Evolutionary conservation across 139 green algal species (phyloP).

Genomic region (Raphidocelis subcapitata): DNA sequence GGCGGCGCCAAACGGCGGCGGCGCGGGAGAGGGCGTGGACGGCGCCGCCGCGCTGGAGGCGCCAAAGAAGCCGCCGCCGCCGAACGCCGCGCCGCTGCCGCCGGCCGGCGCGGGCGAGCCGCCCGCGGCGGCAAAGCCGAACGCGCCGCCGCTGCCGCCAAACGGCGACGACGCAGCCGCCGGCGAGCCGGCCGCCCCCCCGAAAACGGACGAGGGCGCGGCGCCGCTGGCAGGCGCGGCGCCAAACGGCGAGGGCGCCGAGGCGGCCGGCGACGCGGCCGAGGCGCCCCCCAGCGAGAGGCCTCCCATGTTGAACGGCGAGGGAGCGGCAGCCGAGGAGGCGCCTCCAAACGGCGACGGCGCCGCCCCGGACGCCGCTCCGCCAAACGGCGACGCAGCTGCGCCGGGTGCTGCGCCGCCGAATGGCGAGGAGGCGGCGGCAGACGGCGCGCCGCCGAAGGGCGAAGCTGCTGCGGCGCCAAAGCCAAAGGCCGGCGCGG

Average conservation of each 20-base stretch:
- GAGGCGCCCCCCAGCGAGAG: not conserved
- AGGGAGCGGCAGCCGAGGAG: not conserved
- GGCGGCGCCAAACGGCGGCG: not conserved
- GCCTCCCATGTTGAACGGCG: not conserved
- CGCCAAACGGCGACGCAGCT: not conserved
- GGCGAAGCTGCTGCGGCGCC: not conserved
- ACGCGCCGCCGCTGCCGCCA: not conserved
- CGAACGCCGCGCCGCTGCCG: not conserved
- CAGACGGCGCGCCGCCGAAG: not conserved
- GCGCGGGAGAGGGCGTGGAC: not conserved
- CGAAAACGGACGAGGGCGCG: not conserved
- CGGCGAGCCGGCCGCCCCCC: no score
- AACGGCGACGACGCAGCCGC: no score
- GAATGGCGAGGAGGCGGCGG: not conserved
- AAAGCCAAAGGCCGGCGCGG: conserved; percentile 11
- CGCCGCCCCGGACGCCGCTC: not conserved
- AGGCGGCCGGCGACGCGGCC: not conserved
- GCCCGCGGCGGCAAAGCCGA: not conserved
- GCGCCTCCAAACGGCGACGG: not conserved
- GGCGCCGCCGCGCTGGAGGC: not conserved
- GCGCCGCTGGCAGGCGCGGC: not conserved
- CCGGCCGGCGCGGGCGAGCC: not conserved
- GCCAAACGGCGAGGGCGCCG: not conserved
- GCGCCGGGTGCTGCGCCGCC: not conserved
- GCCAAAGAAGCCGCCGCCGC: conserved; percentile 1